These are phyloP conservation scores for Evansstolkia leycettana DNA, from an alignment of 495 filamentous ascomycete genomes.

Conservation along the genomic window DNA sequence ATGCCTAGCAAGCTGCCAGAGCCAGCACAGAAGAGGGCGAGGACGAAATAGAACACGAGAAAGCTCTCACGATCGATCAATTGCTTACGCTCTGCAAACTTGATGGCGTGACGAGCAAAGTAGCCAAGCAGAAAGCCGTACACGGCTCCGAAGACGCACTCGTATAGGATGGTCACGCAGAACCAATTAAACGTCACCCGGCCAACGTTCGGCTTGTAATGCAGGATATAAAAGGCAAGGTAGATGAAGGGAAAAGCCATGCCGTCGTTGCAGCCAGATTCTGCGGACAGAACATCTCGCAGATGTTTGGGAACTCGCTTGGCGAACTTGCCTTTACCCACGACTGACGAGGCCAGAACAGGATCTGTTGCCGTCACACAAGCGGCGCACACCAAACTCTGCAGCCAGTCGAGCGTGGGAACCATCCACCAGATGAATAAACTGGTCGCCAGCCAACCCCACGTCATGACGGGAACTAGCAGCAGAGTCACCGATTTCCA, in stretches of 20 bases:
- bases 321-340: conserved; percentile 97
- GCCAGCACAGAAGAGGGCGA: conserved; percentile 93
- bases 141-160: conserved; percentile 86
- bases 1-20: conserved; percentile 85
- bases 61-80: conserved; percentile 95
- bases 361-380: conserved; percentile 98
- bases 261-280: conserved; percentile 98
- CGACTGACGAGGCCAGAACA: conserved; percentile 92
- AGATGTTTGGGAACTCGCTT: conserved; percentile 96
- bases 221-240: conserved; percentile 75
- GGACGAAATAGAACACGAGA: conserved; percentile 94
- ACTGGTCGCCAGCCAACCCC: conserved; percentile 88
- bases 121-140: conserved; percentile 87
- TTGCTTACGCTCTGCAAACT: conserved; percentile 70
- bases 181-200: conserved; percentile 80
- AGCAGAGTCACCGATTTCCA: conserved; percentile 88
- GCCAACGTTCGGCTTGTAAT: conserved; percentile 53
- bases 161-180: conserved; percentile 82
- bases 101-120: conserved; percentile 78
- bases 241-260: conserved; percentile 99
- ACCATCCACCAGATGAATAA: conserved; percentile 98
- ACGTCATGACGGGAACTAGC: conserved; percentile 93
- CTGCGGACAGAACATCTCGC: conserved; percentile 86
- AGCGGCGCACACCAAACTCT: conserved; percentile 73
- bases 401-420: conserved; percentile 67